Conservation (phyloP, 73 alveolate species). For the Vitrella brassicaformis region DNA sequence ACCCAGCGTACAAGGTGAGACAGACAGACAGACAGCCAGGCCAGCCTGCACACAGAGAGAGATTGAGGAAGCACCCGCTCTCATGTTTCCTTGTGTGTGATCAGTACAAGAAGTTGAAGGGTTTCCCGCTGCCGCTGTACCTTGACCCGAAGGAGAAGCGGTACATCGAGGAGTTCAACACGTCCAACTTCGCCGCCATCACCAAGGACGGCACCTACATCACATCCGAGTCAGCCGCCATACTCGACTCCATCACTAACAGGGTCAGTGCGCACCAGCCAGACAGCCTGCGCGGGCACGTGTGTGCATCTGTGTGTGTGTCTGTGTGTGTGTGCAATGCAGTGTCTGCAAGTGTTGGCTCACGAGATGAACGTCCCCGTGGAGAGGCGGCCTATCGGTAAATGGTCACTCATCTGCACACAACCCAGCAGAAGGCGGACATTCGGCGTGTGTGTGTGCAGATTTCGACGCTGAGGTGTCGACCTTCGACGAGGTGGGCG, state of each 20-base stretch:
- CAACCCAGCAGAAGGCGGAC: too few relatives aligned
- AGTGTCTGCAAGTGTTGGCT: constrained; percentile 15
- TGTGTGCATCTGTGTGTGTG: background rate
- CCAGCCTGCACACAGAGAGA: background rate
- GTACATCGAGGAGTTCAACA: constrained; percentile 31
- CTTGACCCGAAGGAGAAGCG: constrained; percentile 22
- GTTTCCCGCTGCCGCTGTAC: constrained; percentile 19
- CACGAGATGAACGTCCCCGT: constrained; percentile 11
- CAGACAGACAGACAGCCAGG: too few relatives aligned
- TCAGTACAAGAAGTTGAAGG: constrained; percentile 4
- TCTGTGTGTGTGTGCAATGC: background rate
- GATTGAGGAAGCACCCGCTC: background rate
- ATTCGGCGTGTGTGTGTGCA: background rate
- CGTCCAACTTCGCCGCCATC: constrained; percentile 33
- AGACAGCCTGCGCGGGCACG: background rate
- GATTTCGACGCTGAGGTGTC: constrained; percentile 33
- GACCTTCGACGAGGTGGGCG: constrained; percentile 27
- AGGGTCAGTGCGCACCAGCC: background rate
- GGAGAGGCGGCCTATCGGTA: constrained; percentile 3
- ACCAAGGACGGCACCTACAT: constrained; percentile 9
- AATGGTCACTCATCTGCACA: too few relatives aligned
- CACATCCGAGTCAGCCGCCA: background rate
- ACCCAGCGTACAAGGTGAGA: too few relatives aligned
- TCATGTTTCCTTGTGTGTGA: background rate
- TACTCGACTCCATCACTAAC: background rate